Conservation (phyloP, 176 grass and related monocot genomes). For the Dactylis glomerata region DNA sequence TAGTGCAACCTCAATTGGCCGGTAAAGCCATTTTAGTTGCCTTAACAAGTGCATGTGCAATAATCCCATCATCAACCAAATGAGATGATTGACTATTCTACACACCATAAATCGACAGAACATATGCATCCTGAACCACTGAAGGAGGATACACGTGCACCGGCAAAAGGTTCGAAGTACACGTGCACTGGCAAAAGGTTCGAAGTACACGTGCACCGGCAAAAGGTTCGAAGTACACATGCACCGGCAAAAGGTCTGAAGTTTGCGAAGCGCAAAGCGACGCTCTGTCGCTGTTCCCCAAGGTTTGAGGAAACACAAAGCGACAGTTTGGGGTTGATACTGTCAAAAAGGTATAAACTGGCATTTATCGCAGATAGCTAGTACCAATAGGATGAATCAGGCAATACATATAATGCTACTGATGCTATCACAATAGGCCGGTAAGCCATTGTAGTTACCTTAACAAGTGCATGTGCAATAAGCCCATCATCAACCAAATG, state of each 20-base stretch:
- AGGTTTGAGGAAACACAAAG: not conserved
- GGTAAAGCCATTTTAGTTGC: constrained; percentile 8
- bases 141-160: too few species aligned
- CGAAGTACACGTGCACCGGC: not conserved
- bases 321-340: not conserved
- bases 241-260: too few species aligned
- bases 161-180: too few species aligned
- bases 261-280: not conserved
- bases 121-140: not conserved
- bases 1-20: not conserved
- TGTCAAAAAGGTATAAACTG: not conserved
- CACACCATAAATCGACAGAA: not conserved
- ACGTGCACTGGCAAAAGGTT: too few species aligned
- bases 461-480: not conserved
- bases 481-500: constrained; percentile 6
- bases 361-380: not conserved
- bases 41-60: constrained; percentile 1
- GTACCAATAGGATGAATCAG: not conserved
- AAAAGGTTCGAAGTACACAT: not conserved
- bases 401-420: not conserved
- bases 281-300: not conserved
- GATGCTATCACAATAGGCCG: not conserved
- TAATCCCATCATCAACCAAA: constrained; percentile 5
- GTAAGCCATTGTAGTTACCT: not conserved
- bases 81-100: not conserved